These are phyloP conservation scores for Pichia scutulata DNA, from an alignment of 805 yeast genomes.

Conservation along the genomic window DNA sequence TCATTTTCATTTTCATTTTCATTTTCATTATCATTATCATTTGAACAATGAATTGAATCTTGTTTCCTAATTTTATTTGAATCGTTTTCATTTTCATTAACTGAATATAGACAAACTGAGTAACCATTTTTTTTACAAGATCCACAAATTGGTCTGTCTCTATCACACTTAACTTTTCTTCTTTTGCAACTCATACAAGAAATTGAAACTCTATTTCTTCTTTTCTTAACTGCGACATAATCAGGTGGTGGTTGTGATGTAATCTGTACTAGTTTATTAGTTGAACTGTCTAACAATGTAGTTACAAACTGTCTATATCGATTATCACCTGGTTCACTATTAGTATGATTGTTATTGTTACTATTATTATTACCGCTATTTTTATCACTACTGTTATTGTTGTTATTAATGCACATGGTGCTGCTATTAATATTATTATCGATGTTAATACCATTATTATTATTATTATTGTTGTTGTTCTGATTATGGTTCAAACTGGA, in stretches of 20 bases:
- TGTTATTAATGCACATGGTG: neutral
- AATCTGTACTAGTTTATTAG: constrained; percentile 8
- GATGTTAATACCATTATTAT: neutral
- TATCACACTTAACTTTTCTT: constrained; percentile 40
- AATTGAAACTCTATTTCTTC: constrained; percentile 41
- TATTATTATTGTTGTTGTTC: neutral
- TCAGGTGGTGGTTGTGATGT: constrained; percentile 9
- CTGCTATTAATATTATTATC: too few species aligned
- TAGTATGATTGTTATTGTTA: neutral
- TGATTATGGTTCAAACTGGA: neutral
- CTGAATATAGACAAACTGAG: constrained; percentile 6
- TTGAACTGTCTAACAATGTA: constrained; percentile 7
- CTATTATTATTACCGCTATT: neutral
- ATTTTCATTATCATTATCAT: too few species aligned
- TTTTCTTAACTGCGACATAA: constrained; percentile 18
- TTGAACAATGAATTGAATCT: neutral
- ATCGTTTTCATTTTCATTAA: neutral
- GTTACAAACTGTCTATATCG: constrained; percentile 10
- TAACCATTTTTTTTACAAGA: constrained; percentile 19
- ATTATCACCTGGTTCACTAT: neutral
- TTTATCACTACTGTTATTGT: neutral
- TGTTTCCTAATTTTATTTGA: neutral
- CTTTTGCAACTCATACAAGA: constrained; percentile 36
- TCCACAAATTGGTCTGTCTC: constrained; percentile 29
- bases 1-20: too few species aligned